phyloP scores from a whole-genome alignment of 108 stramenopile genomes.

The Epipyxis sp. region DNA sequence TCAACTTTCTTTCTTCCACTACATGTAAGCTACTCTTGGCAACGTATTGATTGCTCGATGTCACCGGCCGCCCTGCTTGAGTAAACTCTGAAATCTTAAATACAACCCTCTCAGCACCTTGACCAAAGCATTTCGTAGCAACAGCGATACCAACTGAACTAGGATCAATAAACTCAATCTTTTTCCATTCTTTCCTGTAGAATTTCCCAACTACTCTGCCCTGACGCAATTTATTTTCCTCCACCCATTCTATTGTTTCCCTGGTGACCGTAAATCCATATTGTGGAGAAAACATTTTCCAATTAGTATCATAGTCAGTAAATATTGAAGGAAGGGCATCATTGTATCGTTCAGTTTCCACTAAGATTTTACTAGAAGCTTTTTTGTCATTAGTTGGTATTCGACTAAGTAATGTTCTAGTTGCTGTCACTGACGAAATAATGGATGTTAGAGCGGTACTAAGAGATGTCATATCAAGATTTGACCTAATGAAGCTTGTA shows the following conservation, averaged over 20 bases:
- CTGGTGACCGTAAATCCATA: no score
- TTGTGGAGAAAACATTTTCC: no score
- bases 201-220: no score
- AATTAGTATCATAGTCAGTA: no score
- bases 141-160: not conserved
- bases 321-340: no score
- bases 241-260: no score
- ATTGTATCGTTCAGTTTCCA: no score
- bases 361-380: no score
- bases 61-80: not conserved
- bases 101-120: not conserved
- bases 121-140: not conserved
- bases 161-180: not conserved
- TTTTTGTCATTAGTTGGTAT: no score
- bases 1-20: not conserved
- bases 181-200: constrained; percentile 1
- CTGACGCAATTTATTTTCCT: no score
- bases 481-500: not conserved
- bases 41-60: no score
- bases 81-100: not conserved
- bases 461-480: not conserved
- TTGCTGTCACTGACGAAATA: not conserved
- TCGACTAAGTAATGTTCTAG: not conserved
- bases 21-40: not conserved
- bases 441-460: not conserved